Percentiles rank a stretch among this genome's conserved stretches.
phyloP scores from a whole-genome alignment of 1,284 basidiomycete genomes.

The Melampsora larici-populina region DNA sequence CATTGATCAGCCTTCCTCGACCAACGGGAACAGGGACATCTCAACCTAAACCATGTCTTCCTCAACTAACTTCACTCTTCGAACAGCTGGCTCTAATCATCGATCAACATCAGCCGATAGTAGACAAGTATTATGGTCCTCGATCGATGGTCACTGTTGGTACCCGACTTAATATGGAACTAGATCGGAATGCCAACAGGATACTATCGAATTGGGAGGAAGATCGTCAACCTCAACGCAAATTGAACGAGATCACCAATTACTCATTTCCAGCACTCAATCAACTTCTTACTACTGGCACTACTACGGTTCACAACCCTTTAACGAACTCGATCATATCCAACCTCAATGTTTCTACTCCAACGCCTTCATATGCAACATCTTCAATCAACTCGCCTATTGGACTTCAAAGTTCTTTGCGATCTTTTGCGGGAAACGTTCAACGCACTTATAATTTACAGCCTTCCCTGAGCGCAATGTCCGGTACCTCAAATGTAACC shows the following conservation, averaged over 20 bases:
- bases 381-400: conserved; percentile 26
- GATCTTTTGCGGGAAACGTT: too few species aligned
- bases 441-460: conserved; percentile 25
- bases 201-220: conserved; percentile 51
- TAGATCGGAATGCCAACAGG: conserved; percentile 49
- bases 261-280: conserved; percentile 16
- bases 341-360: background rate
- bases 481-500: conserved; percentile 43
- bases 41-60: too few species aligned
- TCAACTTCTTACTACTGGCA: conserved; percentile 4
- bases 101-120: conserved; percentile 93
- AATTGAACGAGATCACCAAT: conserved; percentile 40
- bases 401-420: conserved; percentile 30
- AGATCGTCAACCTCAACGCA: conserved; percentile 46
- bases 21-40: conserved; percentile 48
- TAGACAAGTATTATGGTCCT: conserved; percentile 87
- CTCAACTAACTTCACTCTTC: too few species aligned
- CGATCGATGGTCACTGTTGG: conserved; percentile 56
- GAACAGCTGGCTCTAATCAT: too few species aligned
- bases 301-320: background rate
- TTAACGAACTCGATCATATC: background rate
- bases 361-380: background rate
- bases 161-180: conserved; percentile 50
- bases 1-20: conserved; percentile 80
- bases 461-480: conserved; percentile 1